Base-by-base conservation (phyloP, 768 basidiomycete genomes). In the Chalciporus piperatus region DNA sequence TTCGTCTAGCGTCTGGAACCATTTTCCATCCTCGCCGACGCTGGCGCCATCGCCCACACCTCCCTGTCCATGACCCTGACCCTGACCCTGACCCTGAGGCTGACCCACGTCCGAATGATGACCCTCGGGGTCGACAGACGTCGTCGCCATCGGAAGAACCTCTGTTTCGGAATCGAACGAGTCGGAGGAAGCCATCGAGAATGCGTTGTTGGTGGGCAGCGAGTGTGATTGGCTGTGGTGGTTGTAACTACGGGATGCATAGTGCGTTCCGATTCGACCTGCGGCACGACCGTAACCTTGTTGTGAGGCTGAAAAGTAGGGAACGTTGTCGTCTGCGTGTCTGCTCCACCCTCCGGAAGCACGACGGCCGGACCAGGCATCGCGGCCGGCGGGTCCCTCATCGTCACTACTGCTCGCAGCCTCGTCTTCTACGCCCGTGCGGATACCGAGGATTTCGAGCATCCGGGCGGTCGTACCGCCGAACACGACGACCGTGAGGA, bases 401-500 rank as follows among this genome's bases (percentile, higher is more conserved):
- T 88, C 87, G 37, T 78, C 76, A 57, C 67, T 72, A 49, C 68
- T 70, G 47, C 76, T 77, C 33, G 77, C 93, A 2, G 79, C 92
- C 23, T 94, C 95, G 59, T 98, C 96, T 60, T 96, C 94, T 0
- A 99, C 90, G 0, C 95, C 95, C 0, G 92, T 95, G 11, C 92
- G 75, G 56, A 99, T 97, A 0, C 97, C 96, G n/a, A 98, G 78
- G 9, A 98, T 84, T 64, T 98, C 96, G 25, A 99, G 76, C 97
- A 99, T 98, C 44, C 93, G 78, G 12, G 91, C 84, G 0, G 96
- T 96, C n/a, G 97, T 98, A 3, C 97, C 96, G 0, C 97, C 97
- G 59, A 99, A 98, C 32, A 97, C 72, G 48, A 98, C 71, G 30
- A 98, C 94, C 1, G 96, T 97, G 47, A 98, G 75, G 39, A 99